Percentiles rank a stretch among this genome's conserved stretches.
Evolutionary conservation across 2,329 filamentous ascomycete species (phyloP).

Genomic region (Monosporascus sp.): DNA sequence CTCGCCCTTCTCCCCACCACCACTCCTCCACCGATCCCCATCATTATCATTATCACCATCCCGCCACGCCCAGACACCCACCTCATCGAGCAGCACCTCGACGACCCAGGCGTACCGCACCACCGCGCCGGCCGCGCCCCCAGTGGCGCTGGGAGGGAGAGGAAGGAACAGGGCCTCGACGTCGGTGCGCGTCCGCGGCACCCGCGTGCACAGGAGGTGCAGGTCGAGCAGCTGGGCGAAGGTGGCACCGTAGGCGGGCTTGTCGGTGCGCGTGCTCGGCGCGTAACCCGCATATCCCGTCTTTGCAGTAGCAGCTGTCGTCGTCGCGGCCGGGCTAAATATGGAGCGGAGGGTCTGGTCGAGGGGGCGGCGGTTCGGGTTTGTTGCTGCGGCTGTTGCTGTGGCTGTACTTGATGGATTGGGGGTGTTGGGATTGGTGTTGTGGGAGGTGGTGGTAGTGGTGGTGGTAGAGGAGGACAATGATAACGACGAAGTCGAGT

Average conservation of each 20-base stretch:
- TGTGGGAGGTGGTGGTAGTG: background rate
- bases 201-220: slow-evolving; percentile 44
- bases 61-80: slow-evolving; percentile 36
- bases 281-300: slow-evolving; percentile 12
- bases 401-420: background rate
- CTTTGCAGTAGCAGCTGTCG: background rate
- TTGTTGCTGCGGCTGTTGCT: slow-evolving; percentile 1
- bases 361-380: slow-evolving; percentile 14
- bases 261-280: slow-evolving; percentile 28
- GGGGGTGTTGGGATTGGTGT: background rate
- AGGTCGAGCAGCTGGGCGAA: slow-evolving; percentile 51
- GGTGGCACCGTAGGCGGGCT: slow-evolving; percentile 47
- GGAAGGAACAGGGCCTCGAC: slow-evolving; percentile 28
- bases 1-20: background rate
- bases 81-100: slow-evolving; percentile 47
- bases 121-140: slow-evolving; percentile 1
- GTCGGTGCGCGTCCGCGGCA: slow-evolving; percentile 36
- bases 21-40: background rate
- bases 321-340: slow-evolving; percentile 30
- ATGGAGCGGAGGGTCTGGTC: slow-evolving; percentile 46
- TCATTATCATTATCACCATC: background rate
- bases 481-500: slow-evolving; percentile 36
- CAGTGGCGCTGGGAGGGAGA: slow-evolving; percentile 1
- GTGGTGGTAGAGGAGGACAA: slow-evolving; percentile 6
- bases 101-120: slow-evolving; percentile 36